Percentiles rank a stretch among this genome's conserved stretches.
Conservation (phyloP, 2,329 filamentous ascomycete genomes). For the Phialophora macrospora region DNA sequence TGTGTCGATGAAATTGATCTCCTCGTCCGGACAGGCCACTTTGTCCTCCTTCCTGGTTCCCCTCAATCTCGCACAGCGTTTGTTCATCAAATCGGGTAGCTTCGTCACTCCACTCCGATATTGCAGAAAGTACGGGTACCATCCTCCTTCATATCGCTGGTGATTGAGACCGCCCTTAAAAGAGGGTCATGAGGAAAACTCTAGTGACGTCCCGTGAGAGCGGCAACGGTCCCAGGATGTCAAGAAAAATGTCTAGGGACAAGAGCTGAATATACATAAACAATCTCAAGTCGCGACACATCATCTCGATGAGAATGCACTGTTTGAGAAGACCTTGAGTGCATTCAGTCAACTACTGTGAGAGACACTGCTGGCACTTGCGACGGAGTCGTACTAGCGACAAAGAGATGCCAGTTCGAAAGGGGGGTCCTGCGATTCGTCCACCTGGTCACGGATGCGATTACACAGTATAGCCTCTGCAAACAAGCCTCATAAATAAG, state of each 20-base stretch:
- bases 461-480: neutral
- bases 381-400: neutral
- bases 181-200: neutral
- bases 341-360: neutral
- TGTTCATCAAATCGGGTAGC: neutral
- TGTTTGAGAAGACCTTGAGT: neutral
- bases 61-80: neutral
- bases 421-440: neutral
- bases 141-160: neutral
- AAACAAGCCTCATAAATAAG: neutral
- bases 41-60: neutral
- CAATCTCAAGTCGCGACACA: neutral
- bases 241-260: neutral
- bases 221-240: neutral
- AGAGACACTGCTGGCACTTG: neutral
- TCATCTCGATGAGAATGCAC: neutral
- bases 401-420: neutral
- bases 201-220: neutral
- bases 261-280: neutral
- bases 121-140: neutral
- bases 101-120: neutral
- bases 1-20: constrained; percentile 3
- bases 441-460: neutral
- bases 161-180: neutral
- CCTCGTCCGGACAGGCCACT: neutral